Conservation (phyloP, 208 protist species). For the Trypanosoma theileri region DNA sequence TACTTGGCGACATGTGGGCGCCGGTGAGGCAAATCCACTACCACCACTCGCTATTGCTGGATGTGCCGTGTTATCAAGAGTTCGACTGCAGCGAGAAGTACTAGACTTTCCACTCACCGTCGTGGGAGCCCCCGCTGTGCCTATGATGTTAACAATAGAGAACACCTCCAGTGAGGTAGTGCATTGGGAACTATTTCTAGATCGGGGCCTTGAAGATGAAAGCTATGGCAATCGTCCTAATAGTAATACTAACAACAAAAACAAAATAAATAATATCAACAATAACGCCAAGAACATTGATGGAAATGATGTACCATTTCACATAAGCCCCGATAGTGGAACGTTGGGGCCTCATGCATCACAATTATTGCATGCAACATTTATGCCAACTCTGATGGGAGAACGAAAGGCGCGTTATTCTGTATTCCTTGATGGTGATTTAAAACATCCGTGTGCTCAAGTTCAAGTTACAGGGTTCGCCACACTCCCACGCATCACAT, state of each 20-base stretch:
- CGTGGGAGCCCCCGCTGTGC: slow-evolving; percentile 45
- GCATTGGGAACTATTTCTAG: slow-evolving; percentile 24
- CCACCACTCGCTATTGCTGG: slow-evolving; percentile 59
- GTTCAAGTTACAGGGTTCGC: slow-evolving; percentile 61
- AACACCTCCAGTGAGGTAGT: slow-evolving; percentile 36
- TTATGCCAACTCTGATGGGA: slow-evolving; percentile 49
- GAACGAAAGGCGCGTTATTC: slow-evolving; percentile 33
- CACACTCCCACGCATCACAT: slow-evolving; percentile 70
- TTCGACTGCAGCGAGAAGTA: slow-evolving; percentile 33
- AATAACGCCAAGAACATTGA: neutral
- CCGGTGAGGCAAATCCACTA: slow-evolving; percentile 64
- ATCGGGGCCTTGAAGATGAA: neutral
- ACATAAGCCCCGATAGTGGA: slow-evolving; percentile 60
- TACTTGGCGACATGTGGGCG: slow-evolving; percentile 69
- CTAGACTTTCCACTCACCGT: slow-evolving; percentile 62
- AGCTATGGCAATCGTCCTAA: too few species aligned
- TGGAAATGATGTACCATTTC: slow-evolving; percentile 41
- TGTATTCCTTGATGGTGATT: slow-evolving; percentile 60
- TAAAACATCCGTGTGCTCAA: slow-evolving; percentile 48
- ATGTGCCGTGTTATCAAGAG: slow-evolving; percentile 33
- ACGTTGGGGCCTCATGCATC: slow-evolving; percentile 43
- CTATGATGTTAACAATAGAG: slow-evolving; percentile 43
- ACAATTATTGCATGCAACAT: slow-evolving; percentile 68
- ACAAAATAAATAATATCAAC: neutral
- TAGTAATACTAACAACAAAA: too few species aligned